Base-by-base conservation (phyloP, 805 yeast genomes). In the Barnettozyma pratensis region DNA sequence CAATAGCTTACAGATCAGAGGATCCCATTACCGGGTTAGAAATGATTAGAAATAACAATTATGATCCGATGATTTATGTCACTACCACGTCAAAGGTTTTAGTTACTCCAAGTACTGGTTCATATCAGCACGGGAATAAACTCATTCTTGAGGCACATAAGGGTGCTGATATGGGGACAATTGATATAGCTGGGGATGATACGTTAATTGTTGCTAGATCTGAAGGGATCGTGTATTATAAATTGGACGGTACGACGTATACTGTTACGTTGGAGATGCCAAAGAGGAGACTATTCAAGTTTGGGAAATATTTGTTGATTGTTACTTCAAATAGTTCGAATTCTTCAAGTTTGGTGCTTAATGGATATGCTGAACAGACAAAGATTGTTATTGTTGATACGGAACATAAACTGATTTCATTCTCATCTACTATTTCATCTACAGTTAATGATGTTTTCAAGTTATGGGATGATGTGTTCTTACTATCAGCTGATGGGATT, bases 21-120 rank as follows among this genome's bases (percentile, higher is more conserved):
- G 94, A 88, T 43, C 96, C 97, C 1, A 76, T 94, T 19, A 92
- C 98, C 0, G 85, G 87, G 0, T 66, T 92, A 1, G 76, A 77
- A 30, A 78, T 91, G 55, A 73, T 73, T 45, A 65, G 59, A 12
- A 66, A 60, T 11, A 61, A 65, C 43, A 54, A 61, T 31, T 75
- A 78, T 43, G 74, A 73, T 12, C 74, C 77, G 2, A 67, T 77
- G 32, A 66, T 90, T 12, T 90, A 78, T 61, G 85, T 87, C 19
- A 73, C 92, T 1, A 86, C 97, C 0, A 81, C 94, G 0, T 78
- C 85, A 12, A 83, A 77, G 54, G 75, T 90, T 1, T 63, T 89
- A 42, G 76, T 90, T 0, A 79, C 90, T 9, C 76, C 82, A 11
- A 89, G 97, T 0, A 76, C 83, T 1, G 96, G 96, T 0, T 74